Conservation (phyloP, 495 filamentous ascomycete species). For the Tuber calosporum region DNA sequence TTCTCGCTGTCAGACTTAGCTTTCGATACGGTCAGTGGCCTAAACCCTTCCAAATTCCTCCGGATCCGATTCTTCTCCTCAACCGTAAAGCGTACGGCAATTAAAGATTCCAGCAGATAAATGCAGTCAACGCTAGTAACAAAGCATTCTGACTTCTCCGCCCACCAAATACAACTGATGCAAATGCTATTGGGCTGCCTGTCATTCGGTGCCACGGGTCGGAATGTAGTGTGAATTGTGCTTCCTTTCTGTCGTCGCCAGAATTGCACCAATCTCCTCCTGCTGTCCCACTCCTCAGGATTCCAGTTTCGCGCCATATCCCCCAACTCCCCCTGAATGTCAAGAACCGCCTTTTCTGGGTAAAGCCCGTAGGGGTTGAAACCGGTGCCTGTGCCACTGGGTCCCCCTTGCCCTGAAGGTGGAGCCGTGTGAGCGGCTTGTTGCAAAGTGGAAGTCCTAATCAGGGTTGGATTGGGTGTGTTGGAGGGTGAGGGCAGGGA, state of each 20-base stretch:
- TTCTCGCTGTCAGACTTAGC: conserved; percentile 82
- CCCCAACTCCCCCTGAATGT: conserved; percentile 75
- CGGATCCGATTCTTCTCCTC: conserved; percentile 98
- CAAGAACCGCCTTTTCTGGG: conserved; percentile 75
- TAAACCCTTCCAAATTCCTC: conserved; percentile 86
- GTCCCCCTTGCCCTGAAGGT: conserved; percentile 42
- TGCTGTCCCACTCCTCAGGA: conserved; percentile 64
- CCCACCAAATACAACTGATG: conserved; percentile 91
- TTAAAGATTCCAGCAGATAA: conserved; percentile 77
- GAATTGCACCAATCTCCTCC: conserved; percentile 79
- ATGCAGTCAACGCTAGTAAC: conserved; percentile 97
- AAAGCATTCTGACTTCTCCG: conserved; percentile 77
- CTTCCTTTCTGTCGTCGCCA: conserved; percentile 67
- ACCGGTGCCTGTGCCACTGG: conserved; percentile 42
- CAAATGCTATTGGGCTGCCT: conserved; percentile 68
- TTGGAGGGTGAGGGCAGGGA: conserved; percentile 46
- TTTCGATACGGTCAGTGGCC: conserved; percentile 84
- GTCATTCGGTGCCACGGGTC: conserved; percentile 61
- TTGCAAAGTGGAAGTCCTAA: conserved; percentile 76
- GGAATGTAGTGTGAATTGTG: conserved; percentile 65
- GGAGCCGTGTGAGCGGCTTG: conserved; percentile 47
- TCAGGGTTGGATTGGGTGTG: conserved; percentile 58
- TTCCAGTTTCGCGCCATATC: conserved; percentile 75
- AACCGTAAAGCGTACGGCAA: conserved; percentile 74
- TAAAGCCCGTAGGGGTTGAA: conserved; percentile 82